Evolutionary conservation across 2,329 filamentous ascomycete species (phyloP).

Genomic region (Cladophialophora immunda): DNA sequence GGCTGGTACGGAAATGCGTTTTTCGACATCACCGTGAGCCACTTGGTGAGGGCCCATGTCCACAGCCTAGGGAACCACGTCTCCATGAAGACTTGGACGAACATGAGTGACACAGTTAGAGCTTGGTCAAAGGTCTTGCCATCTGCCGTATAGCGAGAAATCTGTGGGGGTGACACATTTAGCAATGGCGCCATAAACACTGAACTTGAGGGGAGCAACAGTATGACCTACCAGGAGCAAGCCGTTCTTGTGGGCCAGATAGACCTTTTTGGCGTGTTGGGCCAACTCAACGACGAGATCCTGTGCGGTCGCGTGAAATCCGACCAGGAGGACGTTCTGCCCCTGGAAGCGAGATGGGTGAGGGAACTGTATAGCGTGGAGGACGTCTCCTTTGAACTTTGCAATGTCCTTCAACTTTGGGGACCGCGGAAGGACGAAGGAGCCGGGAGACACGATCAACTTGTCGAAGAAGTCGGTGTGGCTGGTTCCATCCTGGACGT

Average conservation of each 20-base stretch:
- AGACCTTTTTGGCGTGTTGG: conserved; percentile 35
- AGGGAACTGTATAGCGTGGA: conserved; percentile 51
- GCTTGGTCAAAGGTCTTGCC: conserved; percentile 28
- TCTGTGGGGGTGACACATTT: background rate
- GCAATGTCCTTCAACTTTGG: conserved; percentile 50
- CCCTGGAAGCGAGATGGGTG: conserved; percentile 18
- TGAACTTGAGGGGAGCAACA: background rate
- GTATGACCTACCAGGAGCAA: conserved; percentile 47
- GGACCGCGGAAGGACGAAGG: conserved; percentile 48
- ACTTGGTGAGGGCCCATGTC: conserved; percentile 19
- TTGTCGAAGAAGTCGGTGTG: conserved; percentile 49
- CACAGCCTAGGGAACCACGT: conserved; percentile 21
- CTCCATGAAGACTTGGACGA: conserved; percentile 24
- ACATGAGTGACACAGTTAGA: conserved; percentile 18
- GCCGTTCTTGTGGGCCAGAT: conserved; percentile 37
- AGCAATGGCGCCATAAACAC: background rate
- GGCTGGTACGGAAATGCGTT: conserved; percentile 15
- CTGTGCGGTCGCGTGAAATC: conserved; percentile 41
- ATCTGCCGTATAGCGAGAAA: conserved; percentile 15
- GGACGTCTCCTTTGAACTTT: conserved; percentile 49
- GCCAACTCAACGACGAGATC: conserved; percentile 38
- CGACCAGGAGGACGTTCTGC: conserved; percentile 39
- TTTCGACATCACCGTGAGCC: conserved; percentile 9
- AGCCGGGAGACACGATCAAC: conserved; percentile 48
- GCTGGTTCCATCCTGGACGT: conserved; percentile 40